Percentiles rank a stretch among this genome's conserved stretches.
Evolutionary conservation across 768 basidiomycete species (phyloP).

Genomic region (Boletus tomentosulus): DNA sequence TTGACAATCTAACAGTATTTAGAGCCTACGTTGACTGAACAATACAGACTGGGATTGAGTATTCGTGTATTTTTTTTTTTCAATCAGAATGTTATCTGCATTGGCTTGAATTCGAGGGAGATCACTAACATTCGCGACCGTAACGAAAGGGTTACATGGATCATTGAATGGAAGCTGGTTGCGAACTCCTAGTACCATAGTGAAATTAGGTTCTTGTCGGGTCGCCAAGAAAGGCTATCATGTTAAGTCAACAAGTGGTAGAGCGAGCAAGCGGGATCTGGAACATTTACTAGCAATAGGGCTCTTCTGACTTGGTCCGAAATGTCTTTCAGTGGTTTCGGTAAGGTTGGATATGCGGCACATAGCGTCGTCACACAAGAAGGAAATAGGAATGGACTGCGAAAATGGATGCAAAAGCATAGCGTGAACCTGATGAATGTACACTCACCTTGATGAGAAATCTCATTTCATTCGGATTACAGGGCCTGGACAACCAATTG

Average conservation of each 20-base stretch:
- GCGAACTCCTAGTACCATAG: background rate
- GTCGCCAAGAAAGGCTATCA: no score
- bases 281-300: no score
- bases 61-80: background rate
- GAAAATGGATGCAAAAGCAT: no score
- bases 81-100: background rate
- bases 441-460: no score
- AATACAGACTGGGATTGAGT: background rate
- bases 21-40: conserved; percentile 27
- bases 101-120: background rate
- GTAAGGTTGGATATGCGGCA: no score
- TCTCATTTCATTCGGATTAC: no score
- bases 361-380: no score
- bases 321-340: no score
- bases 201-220: background rate
- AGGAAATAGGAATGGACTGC: no score
- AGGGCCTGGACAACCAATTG: no score
- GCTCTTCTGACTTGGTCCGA: background rate
- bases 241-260: no score
- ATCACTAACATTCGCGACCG: background rate
- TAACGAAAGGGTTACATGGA: conserved; percentile 29
- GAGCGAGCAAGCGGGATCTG: background rate
- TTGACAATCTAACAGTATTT: conserved; percentile 20
- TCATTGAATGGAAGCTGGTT: conserved; percentile 59
- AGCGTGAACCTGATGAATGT: background rate